A percentile compares a stretch with the other conserved stretches of the same genome.
These are phyloP conservation scores for Grosmannia clavigera DNA, from an alignment of 2,329 filamentous ascomycete genomes.

Conservation along the genomic window DNA sequence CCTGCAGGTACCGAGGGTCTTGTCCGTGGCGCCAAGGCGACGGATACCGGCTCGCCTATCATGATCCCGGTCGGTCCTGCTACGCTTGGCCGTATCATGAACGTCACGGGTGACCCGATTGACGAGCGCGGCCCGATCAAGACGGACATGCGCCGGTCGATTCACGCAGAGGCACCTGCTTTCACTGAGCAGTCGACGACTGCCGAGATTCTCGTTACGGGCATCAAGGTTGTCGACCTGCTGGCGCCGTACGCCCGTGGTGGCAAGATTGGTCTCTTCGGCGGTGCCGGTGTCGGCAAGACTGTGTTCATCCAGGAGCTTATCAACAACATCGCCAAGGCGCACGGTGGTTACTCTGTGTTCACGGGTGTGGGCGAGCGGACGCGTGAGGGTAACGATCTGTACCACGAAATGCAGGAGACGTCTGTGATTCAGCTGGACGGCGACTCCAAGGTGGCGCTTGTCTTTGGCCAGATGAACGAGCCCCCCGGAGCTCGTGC, in stretches of 20 bases:
- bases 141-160: conserved; percentile 72
- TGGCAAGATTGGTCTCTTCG: conserved; percentile 99
- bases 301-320: conserved; percentile 99
- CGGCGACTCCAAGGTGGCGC: conserved; percentile 96
- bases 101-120: conserved; percentile 99
- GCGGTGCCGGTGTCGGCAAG: conserved; percentile 99
- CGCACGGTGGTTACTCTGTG: conserved; percentile 99
- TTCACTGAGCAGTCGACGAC: conserved; percentile 94
- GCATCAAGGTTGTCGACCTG: conserved; percentile 99
- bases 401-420: conserved; percentile 99
- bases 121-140: conserved; percentile 99
- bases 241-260: conserved; percentile 98
- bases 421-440: conserved; percentile 99
- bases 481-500: conserved; percentile 99
- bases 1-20: conserved; percentile 94
- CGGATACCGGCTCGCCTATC: conserved; percentile 90
- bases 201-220: conserved; percentile 93
- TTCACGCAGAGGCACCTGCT: conserved; percentile 84
- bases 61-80: conserved; percentile 87
- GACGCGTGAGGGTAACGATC: conserved; percentile 99
- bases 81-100: conserved; percentile 98
- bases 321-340: conserved; percentile 99
- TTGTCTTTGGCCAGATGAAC: conserved; percentile 99
- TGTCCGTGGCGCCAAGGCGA: conserved; percentile 74
- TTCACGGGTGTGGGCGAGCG: conserved; percentile 99